Evolutionary conservation across 2,329 filamentous ascomycete genomes (phyloP).

Genomic region (Beauveria varroae): DNA sequence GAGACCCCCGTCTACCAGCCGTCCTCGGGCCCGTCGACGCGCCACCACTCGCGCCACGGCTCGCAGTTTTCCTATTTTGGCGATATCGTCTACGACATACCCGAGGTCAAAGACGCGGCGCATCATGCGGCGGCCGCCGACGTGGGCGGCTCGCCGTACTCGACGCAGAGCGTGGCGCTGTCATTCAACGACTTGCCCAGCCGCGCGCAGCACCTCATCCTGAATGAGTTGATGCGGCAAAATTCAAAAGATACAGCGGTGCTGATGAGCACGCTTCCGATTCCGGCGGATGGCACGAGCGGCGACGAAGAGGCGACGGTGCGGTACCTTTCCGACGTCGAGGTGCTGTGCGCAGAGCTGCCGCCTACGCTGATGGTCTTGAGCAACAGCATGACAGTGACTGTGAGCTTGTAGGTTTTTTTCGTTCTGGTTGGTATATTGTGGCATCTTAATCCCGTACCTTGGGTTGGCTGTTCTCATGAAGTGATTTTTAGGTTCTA

Average conservation of each 20-base stretch:
- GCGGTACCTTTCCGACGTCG: constrained; percentile 68
- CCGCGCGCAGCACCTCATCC: constrained; percentile 74
- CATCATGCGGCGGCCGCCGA: constrained; percentile 25
- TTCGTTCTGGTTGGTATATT: too few species aligned
- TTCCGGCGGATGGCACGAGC: constrained; percentile 70
- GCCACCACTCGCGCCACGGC: constrained; percentile 28
- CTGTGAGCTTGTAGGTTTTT: constrained; percentile 53
- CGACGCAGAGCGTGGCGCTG: constrained; percentile 57
- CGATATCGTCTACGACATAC: constrained; percentile 35
- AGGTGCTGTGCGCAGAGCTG: constrained; percentile 68
- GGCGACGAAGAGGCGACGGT: constrained; percentile 62
- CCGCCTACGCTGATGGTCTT: constrained; percentile 73
- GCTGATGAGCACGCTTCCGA: constrained; percentile 75
- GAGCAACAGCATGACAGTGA: constrained; percentile 87
- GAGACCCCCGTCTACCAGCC: constrained; percentile 24
- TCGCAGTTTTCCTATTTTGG: constrained; percentile 26
- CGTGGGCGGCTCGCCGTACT: constrained; percentile 37
- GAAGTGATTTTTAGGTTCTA: not conserved
- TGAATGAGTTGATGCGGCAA: constrained; percentile 73
- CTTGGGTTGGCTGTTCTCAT: not conserved
- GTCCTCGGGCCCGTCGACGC: constrained; percentile 15
- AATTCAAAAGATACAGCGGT: constrained; percentile 67
- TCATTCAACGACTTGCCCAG: constrained; percentile 84
- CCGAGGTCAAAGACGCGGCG: constrained; percentile 35
- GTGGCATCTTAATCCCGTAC: too few species aligned